Evolutionary conservation across 2,329 filamentous ascomycete genomes (phyloP).

Genomic region (Amauroascus niger): DNA sequence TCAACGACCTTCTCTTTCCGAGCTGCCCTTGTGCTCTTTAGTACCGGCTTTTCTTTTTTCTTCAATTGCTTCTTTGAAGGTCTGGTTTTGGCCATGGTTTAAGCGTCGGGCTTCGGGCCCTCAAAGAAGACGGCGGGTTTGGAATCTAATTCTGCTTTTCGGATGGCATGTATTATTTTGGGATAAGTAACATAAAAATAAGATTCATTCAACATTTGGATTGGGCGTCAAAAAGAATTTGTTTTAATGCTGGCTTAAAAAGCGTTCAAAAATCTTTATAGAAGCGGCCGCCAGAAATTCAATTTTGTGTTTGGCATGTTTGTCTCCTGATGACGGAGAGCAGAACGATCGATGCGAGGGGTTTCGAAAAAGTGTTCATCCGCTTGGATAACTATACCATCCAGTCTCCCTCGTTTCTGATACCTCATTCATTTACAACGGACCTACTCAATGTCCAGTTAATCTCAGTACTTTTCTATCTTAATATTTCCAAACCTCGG

Average conservation of each 20-base stretch:
- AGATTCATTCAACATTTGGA: too few relatives aligned
- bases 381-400: background rate
- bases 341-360: background rate
- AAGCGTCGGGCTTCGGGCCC: background rate
- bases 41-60: conserved; percentile 36
- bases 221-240: background rate
- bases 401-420: background rate
- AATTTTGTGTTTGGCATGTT: conserved; percentile 7
- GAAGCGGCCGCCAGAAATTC: background rate
- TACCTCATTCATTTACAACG: background rate
- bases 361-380: background rate
- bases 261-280: background rate
- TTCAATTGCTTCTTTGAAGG: conserved; percentile 38
- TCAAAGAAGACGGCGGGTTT: background rate
- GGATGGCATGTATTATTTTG: too few relatives aligned
- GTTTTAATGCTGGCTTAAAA: too few relatives aligned
- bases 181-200: too few relatives aligned
- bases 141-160: too few relatives aligned
- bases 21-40: conserved; percentile 33
- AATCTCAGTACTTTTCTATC: background rate
- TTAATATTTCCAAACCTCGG: background rate
- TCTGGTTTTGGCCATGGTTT: conserved; percentile 45
- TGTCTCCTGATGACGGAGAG: conserved; percentile 4
- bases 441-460: too few relatives aligned
- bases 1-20: conserved; percentile 39